Evolutionary conservation across 805 yeast species (phyloP).

Genomic region (Candida dajiaensis): DNA sequence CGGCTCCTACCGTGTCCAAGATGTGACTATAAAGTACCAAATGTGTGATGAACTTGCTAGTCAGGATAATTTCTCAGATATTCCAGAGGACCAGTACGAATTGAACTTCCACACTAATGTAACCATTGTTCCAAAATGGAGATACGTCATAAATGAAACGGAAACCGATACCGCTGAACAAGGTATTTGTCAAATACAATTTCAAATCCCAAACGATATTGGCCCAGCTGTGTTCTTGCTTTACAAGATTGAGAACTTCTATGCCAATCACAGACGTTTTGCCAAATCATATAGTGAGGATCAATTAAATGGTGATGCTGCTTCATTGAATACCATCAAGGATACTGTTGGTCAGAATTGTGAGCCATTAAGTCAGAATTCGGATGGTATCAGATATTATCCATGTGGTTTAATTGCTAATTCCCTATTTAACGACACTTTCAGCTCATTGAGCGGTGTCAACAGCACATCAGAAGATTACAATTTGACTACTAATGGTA

Average conservation of each 20-base stretch:
- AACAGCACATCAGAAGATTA: constrained; percentile 34
- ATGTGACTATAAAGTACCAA: constrained; percentile 68
- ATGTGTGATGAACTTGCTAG: constrained; percentile 56
- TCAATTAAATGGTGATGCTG: constrained; percentile 76
- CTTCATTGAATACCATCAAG: constrained; percentile 45
- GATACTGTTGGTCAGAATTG: constrained; percentile 48
- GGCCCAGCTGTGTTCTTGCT: constrained; percentile 71
- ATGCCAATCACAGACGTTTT: constrained; percentile 91
- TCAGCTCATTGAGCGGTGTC: constrained; percentile 35
- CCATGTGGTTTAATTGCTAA: constrained; percentile 87
- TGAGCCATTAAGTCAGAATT: constrained; percentile 53
- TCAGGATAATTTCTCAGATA: constrained; percentile 33
- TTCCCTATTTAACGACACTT: constrained; percentile 74
- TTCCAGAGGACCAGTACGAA: constrained; percentile 52
- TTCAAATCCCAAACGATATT: constrained; percentile 65
- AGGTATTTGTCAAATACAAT: constrained; percentile 64
- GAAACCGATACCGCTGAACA: constrained; percentile 42
- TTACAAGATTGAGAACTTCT: constrained; percentile 82
- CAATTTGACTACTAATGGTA: constrained; percentile 44
- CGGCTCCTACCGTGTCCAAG: constrained; percentile 67
- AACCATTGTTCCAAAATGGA: constrained; percentile 61
- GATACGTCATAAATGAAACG: constrained; percentile 36
- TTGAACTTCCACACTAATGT: constrained; percentile 49
- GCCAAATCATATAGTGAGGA: constrained; percentile 83
- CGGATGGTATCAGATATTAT: constrained; percentile 55